Evolutionary conservation across 2,329 filamentous ascomycete species (phyloP).

Genomic region (Trichoderma citrinoviride): DNA sequence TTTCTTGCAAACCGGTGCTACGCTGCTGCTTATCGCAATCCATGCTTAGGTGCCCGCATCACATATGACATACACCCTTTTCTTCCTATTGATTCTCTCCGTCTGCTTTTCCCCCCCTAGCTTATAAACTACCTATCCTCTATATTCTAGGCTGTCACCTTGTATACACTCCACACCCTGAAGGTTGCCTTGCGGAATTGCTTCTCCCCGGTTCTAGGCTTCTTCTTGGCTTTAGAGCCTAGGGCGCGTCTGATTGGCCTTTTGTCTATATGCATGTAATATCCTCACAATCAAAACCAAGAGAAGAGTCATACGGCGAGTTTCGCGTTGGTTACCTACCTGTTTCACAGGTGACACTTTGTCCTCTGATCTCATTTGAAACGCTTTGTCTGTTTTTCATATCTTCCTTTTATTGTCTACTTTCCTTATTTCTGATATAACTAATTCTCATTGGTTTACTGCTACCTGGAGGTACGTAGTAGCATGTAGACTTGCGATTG

Average conservation of each 20-base stretch:
- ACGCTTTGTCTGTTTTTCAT: background rate
- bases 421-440: no score
- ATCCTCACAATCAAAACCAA: background rate
- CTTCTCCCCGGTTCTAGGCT: slow-evolving; percentile 10
- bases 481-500: background rate
- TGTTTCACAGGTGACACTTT: background rate
- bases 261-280: background rate
- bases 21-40: background rate
- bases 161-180: background rate
- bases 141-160: background rate
- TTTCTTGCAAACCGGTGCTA: background rate
- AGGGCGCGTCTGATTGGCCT: slow-evolving; percentile 1
- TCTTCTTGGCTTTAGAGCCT: slow-evolving; percentile 9
- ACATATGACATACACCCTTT: background rate
- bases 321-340: background rate
- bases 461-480: no score
- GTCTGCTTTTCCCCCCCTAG: background rate
- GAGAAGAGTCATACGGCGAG: background rate
- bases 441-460: no score
- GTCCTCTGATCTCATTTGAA: background rate
- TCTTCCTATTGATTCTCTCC: no score
- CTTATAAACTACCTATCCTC: background rate
- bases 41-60: background rate
- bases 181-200: background rate
- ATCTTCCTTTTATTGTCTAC: no score